Evolutionary conservation across 441 rosid species (phyloP).

Genomic region (Euphorbia celastroides): DNA sequence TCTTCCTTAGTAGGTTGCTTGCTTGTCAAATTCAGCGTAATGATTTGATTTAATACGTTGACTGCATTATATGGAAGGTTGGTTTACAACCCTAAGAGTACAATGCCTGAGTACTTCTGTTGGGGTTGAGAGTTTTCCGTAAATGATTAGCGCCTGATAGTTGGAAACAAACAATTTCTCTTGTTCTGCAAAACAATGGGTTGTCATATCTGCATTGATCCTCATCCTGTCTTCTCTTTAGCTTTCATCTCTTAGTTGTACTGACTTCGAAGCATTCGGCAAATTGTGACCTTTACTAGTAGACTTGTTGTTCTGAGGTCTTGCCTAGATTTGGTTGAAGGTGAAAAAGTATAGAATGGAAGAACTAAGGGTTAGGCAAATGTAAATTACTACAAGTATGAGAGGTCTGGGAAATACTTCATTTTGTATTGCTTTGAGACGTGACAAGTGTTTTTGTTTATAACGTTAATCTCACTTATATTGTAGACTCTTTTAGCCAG

Average conservation of each 20-base stretch:
- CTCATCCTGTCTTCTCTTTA: neutral
- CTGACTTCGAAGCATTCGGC: neutral
- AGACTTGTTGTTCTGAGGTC: neutral
- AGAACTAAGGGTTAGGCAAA: neutral
- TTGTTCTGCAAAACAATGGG: neutral
- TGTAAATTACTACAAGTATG: neutral
- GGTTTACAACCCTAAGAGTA: neutral
- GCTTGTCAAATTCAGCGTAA: neutral
- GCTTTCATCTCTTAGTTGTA: neutral
- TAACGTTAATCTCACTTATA: neutral
- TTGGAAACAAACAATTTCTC: neutral
- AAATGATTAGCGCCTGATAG: neutral
- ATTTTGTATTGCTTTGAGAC: neutral
- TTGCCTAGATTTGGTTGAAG: neutral
- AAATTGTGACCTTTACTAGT: neutral
- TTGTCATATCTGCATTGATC: neutral
- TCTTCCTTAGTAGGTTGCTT: neutral
- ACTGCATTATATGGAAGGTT: neutral
- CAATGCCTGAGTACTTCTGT: neutral
- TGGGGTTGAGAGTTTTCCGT: neutral
- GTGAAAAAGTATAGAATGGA: neutral
- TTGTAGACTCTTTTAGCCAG: conserved; percentile 82
- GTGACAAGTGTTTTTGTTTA: conserved; percentile 3
- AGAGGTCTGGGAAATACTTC: neutral
- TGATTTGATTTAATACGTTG: neutral